These are phyloP conservation scores for Phytopythium mirpurense DNA, from an alignment of 352 stramenopile species.

Conservation along the genomic window DNA sequence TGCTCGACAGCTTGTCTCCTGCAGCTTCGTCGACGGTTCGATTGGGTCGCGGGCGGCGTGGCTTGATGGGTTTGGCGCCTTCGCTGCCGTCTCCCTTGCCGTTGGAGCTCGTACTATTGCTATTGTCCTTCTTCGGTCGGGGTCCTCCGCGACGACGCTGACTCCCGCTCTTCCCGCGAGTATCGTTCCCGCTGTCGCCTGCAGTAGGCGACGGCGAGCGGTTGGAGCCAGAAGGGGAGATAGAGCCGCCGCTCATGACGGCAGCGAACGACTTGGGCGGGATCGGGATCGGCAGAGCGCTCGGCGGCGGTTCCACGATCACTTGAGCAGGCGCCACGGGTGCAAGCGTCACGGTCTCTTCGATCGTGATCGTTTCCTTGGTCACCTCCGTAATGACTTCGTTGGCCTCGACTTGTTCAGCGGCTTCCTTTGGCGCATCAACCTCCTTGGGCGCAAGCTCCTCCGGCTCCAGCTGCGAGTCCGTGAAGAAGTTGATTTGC, in stretches of 20 bases:
- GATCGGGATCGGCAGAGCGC: slow-evolving; percentile 17
- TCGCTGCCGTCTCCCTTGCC: slow-evolving; percentile 23
- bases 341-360: slow-evolving; percentile 13
- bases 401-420: slow-evolving; percentile 10
- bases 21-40: slow-evolving; percentile 24
- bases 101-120: slow-evolving; percentile 26
- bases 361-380: neutral
- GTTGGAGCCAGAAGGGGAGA: slow-evolving; percentile 15
- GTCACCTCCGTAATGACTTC: slow-evolving; percentile 3
- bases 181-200: slow-evolving; percentile 13
- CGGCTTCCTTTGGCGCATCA: slow-evolving; percentile 9
- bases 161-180: slow-evolving; percentile 16
- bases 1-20: slow-evolving; percentile 13
- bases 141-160: slow-evolving; percentile 28
- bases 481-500: slow-evolving; percentile 84
- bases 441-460: slow-evolving; percentile 15
- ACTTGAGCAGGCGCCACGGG: slow-evolving; percentile 3
- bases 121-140: slow-evolving; percentile 32
- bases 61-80: slow-evolving; percentile 19
- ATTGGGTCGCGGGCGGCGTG: slow-evolving; percentile 24
- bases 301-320: slow-evolving; percentile 4
- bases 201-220: slow-evolving; percentile 19
- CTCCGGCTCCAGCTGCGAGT: slow-evolving; percentile 50
- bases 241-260: slow-evolving; percentile 15
- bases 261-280: slow-evolving; percentile 51